These are phyloP conservation scores for Phanerochaete carnosa DNA, from an alignment of 768 basidiomycete genomes.

Conservation along the genomic window DNA sequence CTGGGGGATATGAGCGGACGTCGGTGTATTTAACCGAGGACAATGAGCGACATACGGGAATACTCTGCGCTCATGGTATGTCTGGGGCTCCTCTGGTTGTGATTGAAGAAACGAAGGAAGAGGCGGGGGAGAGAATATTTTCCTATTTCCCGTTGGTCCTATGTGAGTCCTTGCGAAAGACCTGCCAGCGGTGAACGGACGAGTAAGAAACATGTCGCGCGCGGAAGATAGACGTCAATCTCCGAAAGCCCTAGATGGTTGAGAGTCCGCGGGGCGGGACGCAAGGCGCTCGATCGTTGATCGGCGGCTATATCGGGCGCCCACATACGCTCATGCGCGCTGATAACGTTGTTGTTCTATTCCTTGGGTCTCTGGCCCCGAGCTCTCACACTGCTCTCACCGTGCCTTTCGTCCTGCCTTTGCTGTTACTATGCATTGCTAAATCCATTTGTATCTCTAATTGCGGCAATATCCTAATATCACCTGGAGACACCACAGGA, in stretches of 20 bases:
- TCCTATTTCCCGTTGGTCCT: neutral
- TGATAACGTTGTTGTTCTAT: neutral
- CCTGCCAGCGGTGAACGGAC: neutral
- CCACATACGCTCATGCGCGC: neutral
- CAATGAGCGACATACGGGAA: slow-evolving; percentile 66
- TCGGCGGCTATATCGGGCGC: neutral
- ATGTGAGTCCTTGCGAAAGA: neutral
- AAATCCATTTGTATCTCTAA: neutral
- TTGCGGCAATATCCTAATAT: neutral
- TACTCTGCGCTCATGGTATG: slow-evolving; percentile 80
- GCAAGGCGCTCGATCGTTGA: neutral
- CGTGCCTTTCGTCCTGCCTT: neutral
- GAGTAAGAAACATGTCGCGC: neutral
- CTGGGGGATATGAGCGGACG: slow-evolving; percentile 35
- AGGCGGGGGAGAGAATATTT: slow-evolving; percentile 31
- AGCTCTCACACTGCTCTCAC: neutral
- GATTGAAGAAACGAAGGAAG: slow-evolving; percentile 44
- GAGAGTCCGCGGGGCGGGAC: neutral
- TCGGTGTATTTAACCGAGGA: slow-evolving; percentile 8
- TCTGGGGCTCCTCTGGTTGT: slow-evolving; percentile 42
- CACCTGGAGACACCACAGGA: neutral
- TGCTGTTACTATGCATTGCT: neutral
- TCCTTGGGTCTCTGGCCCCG: neutral
- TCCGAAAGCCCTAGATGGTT: neutral
- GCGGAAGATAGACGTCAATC: neutral